These are phyloP conservation scores for Pseudogymnoascus sp. DNA, from an alignment of 2,329 filamentous ascomycete genomes.

Conservation along the genomic window DNA sequence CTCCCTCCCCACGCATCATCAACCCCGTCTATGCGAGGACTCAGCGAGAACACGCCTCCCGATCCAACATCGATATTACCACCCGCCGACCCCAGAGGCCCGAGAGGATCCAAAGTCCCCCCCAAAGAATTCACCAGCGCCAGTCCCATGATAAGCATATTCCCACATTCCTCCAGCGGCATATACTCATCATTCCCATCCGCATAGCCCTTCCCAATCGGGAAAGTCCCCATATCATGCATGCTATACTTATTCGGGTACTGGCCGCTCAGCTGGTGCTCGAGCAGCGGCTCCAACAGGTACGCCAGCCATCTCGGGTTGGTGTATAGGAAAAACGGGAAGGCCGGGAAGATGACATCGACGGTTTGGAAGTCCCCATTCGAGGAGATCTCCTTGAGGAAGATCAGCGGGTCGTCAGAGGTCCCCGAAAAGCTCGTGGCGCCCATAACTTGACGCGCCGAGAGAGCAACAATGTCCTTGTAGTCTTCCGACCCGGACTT, in stretches of 20 bases:
- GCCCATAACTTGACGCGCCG: constrained; percentile 71
- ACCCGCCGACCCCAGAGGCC: neutral
- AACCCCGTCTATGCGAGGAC: constrained; percentile 43
- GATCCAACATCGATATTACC: constrained; percentile 19
- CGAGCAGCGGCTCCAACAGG: constrained; percentile 67
- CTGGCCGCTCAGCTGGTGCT: constrained; percentile 72
- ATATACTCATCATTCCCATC: constrained; percentile 57
- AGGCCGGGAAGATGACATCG: constrained; percentile 78
- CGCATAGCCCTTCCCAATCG: constrained; percentile 65
- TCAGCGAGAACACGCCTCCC: constrained; percentile 24
- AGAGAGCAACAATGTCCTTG: constrained; percentile 67
- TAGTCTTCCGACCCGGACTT: constrained; percentile 67
- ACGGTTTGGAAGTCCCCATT: constrained; percentile 81
- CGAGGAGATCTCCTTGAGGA: constrained; percentile 78
- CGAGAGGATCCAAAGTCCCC: neutral
- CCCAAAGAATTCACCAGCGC: constrained; percentile 65
- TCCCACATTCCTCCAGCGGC: constrained; percentile 58
- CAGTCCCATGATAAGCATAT: constrained; percentile 64
- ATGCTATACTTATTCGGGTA: constrained; percentile 77
- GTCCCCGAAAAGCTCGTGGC: constrained; percentile 69
- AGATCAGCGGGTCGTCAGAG: constrained; percentile 61
- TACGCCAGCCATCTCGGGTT: constrained; percentile 75
- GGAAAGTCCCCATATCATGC: constrained; percentile 67
- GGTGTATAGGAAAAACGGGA: constrained; percentile 80
- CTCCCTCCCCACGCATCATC: constrained; percentile 53